phyloP scores from a whole-genome alignment of 2,329 filamentous ascomycete genomes.

The Ilyonectria sp. region DNA sequence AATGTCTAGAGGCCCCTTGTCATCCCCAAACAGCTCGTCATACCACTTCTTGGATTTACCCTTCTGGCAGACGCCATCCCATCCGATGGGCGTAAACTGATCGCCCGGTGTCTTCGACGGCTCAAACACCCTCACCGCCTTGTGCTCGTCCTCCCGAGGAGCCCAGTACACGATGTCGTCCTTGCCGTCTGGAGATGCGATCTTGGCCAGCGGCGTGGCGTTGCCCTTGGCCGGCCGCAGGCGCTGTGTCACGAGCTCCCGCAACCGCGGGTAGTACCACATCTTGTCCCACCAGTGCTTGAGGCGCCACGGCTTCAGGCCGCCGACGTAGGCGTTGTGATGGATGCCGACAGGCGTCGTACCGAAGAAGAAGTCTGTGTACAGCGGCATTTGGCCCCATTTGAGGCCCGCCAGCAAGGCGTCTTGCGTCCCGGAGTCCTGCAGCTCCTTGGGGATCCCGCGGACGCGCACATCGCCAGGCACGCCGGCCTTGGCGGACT shows the following conservation, averaged over 20 bases:
- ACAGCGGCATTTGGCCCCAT: slow-evolving; percentile 54
- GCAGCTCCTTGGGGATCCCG: slow-evolving; percentile 49
- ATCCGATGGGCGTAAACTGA: slow-evolving; percentile 46
- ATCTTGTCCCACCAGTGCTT: slow-evolving; percentile 55
- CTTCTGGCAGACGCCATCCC: slow-evolving; percentile 55
- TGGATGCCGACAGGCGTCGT: slow-evolving; percentile 55
- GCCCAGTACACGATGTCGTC: slow-evolving; percentile 44
- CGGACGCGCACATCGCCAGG: slow-evolving; percentile 48
- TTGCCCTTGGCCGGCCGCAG: slow-evolving; percentile 32
- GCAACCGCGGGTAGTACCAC: slow-evolving; percentile 54
- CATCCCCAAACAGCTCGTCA: slow-evolving; percentile 53
- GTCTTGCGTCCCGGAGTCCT: slow-evolving; percentile 18
- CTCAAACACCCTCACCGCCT: slow-evolving; percentile 44
- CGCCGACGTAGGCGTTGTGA: slow-evolving; percentile 54
- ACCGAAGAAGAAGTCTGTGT: slow-evolving; percentile 57
- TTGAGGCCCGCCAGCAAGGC: slow-evolving; percentile 34
- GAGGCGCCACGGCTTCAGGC: slow-evolving; percentile 51
- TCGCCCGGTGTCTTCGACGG: slow-evolving; percentile 30
- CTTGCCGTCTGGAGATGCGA: slow-evolving; percentile 12
- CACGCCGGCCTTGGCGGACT: slow-evolving; percentile 51
- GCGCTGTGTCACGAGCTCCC: slow-evolving; percentile 49
- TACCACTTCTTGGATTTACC: slow-evolving; percentile 48
- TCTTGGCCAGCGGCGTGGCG: slow-evolving; percentile 40
- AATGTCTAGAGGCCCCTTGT: slow-evolving; percentile 48
- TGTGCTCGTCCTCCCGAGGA: slow-evolving; percentile 36